Evolutionary conservation across 495 filamentous ascomycete species (phyloP).

Genomic region (Margaritispora aquatica): DNA sequence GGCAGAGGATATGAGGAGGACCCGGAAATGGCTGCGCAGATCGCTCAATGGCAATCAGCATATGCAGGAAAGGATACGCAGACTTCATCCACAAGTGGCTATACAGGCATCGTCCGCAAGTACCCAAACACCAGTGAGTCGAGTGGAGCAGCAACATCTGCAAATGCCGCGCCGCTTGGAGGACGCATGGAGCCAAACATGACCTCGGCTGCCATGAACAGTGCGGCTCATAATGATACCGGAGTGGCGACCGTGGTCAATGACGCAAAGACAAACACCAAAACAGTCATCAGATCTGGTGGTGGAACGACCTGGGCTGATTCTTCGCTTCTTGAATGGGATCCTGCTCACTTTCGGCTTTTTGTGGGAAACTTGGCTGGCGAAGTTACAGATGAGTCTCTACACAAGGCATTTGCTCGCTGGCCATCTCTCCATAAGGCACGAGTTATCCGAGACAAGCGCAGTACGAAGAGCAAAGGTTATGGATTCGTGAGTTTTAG

Average conservation of each 20-base stretch:
- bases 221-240: constrained; percentile 35
- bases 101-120: constrained; percentile 16
- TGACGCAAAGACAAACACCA: constrained; percentile 40
- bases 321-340: constrained; percentile 84
- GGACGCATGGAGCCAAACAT: constrained; percentile 21
- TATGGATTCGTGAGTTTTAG: constrained; percentile 96
- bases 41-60: constrained; percentile 94
- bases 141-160: constrained; percentile 28
- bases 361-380: constrained; percentile 98
- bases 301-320: constrained; percentile 91
- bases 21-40: constrained; percentile 84
- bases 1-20: constrained; percentile 44
- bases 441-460: constrained; percentile 91
- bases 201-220: constrained; percentile 29
- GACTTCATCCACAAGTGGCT: constrained; percentile 28
- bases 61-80: constrained; percentile 48
- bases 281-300: constrained; percentile 79
- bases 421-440: constrained; percentile 88
- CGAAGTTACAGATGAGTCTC: constrained; percentile 92
- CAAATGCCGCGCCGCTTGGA: constrained; percentile 41
- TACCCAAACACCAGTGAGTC: constrained; percentile 15
- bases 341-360: constrained; percentile 87
- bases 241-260: constrained; percentile 38
- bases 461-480: constrained; percentile 89
- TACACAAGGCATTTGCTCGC: constrained; percentile 86